Evolutionary conservation across 164 flowering plant genomes (phyloP).

Genomic region (Liquidambar formosana): DNA sequence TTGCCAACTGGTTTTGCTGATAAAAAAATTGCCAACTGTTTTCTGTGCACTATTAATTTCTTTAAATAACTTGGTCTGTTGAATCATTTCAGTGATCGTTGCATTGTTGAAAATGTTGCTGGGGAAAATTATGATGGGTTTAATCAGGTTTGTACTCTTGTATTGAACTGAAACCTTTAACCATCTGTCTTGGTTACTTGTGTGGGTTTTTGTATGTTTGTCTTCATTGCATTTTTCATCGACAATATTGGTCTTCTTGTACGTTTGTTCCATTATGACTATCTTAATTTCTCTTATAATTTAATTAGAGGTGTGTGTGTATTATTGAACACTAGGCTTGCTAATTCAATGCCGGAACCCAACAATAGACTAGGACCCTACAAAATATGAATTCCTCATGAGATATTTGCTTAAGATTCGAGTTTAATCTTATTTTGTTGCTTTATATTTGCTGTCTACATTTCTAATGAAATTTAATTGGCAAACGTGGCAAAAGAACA

Average conservation of each 20-base stretch:
- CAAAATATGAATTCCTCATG: background rate
- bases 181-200: background rate
- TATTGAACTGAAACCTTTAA: background rate
- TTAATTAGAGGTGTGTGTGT: too few species aligned
- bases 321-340: too few species aligned
- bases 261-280: too few species aligned
- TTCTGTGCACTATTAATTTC: constrained; percentile 6
- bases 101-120: constrained; percentile 22
- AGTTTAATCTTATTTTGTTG: background rate
- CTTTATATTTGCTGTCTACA: too few species aligned
- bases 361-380: too few species aligned
- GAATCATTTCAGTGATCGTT: constrained; percentile 42
- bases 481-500: too few species aligned
- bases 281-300: too few species aligned
- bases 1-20: background rate
- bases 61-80: constrained; percentile 14
- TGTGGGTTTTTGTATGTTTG: too few species aligned
- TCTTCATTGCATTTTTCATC: too few species aligned
- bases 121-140: constrained; percentile 32
- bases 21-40: background rate
- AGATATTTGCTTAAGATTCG: background rate
- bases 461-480: too few species aligned
- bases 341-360: too few species aligned
- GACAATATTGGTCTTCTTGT: too few species aligned
- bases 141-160: constrained; percentile 51